phyloP scores from a whole-genome alignment of 305 asterid species.

The Solanum hybrid region DNA sequence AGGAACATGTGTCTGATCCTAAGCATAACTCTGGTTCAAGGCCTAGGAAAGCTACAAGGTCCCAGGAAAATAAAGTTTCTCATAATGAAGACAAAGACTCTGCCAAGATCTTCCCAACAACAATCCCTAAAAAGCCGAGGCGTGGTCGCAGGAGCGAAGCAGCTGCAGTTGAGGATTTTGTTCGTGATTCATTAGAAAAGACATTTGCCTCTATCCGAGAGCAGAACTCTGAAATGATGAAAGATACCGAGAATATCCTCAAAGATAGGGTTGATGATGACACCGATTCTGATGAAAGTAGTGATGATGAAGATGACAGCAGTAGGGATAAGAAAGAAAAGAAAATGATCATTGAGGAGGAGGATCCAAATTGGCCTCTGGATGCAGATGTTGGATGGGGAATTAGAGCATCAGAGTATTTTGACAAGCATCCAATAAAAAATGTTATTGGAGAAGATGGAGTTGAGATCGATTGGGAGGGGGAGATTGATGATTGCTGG shows the following conservation, averaged over 20 bases:
- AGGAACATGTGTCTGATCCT: constrained; percentile 16
- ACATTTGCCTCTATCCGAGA: constrained; percentile 61
- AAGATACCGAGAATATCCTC: constrained; percentile 43
- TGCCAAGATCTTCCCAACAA: constrained; percentile 29
- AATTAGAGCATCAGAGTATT: constrained; percentile 87
- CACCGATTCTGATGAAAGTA: constrained; percentile 18
- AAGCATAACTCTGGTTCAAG: constrained; percentile 17
- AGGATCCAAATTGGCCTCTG: constrained; percentile 86
- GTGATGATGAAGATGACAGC: constrained; percentile 28
- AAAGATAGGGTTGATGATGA: constrained; percentile 41
- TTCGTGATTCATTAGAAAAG: constrained; percentile 44
- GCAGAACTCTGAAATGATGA: constrained; percentile 50
- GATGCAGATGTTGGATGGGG: constrained; percentile 99
- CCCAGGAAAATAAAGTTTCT: constrained; percentile 18
- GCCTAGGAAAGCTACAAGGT: constrained; percentile 20
- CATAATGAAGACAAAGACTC: constrained; percentile 22
- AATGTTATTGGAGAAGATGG: constrained; percentile 82
- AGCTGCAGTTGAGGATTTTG: constrained; percentile 85
- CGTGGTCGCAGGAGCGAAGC: constrained; percentile 89
- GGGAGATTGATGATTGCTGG: constrained; percentile 73
- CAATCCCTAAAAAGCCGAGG: constrained; percentile 64
- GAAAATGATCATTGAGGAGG: constrained; percentile 67
- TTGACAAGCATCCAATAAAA: constrained; percentile 69
- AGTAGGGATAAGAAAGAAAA: constrained; percentile 14
- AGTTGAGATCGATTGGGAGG: constrained; percentile 79